Percentiles rank a stretch among this genome's conserved stretches.
Conservation (phyloP, 331 rosid species). For the Malus hybrid region DNA sequence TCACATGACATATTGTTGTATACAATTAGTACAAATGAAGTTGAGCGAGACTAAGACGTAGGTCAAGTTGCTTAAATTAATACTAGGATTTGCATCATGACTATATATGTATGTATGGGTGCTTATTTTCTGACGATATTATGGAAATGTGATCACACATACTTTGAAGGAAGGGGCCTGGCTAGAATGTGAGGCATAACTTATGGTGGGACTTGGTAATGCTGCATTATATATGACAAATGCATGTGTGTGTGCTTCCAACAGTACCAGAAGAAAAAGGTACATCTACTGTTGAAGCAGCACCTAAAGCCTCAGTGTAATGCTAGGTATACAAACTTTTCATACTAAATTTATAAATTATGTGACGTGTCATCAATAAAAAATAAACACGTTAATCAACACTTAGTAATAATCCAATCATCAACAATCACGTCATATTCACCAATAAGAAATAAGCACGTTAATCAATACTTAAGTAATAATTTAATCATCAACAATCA, state of each 20-base stretch:
- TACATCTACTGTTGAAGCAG: slow-evolving; percentile 17
- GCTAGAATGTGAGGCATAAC: neutral
- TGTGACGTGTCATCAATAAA: too few relatives aligned
- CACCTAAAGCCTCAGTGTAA: slow-evolving; percentile 18
- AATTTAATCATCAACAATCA: too few relatives aligned
- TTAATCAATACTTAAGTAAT: too few relatives aligned
- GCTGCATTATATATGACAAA: slow-evolving; percentile 2
- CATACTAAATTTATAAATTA: too few relatives aligned
- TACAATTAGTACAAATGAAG: too few relatives aligned
- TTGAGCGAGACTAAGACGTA: neutral
- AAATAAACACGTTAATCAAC: too few relatives aligned
- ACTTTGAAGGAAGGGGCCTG: neutral
- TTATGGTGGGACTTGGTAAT: slow-evolving; percentile 7
- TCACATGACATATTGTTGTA: too few relatives aligned
- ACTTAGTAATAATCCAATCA: too few relatives aligned
- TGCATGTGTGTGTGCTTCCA: neutral
- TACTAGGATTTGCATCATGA: neutral
- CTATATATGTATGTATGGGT: neutral
- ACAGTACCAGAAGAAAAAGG: neutral
- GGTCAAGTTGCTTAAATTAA: neutral
- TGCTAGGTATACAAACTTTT: too few relatives aligned
- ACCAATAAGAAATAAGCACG: too few relatives aligned
- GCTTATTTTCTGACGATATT: neutral
- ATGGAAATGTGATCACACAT: neutral
- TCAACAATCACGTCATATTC: too few relatives aligned